A percentile compares a stretch with the other conserved stretches of the same genome.
Evolutionary conservation across 139 green algal species (phyloP).

Genomic region (Tetraselmis striata): DNA sequence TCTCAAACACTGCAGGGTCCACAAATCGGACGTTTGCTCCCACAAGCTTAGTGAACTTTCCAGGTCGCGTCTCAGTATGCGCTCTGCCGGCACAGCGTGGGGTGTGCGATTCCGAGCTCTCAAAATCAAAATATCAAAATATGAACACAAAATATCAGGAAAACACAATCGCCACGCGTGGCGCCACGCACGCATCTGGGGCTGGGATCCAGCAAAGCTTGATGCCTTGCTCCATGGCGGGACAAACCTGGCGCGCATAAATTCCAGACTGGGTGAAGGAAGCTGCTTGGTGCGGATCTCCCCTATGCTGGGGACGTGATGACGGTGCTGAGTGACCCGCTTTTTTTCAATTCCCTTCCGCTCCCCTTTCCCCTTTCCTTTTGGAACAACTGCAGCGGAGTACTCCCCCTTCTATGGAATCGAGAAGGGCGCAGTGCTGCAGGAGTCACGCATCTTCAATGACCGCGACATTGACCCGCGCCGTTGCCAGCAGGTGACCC

Average conservation of each 20-base stretch:
- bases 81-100: too few species aligned
- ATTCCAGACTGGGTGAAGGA: neutral
- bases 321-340: neutral
- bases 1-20: too few species aligned
- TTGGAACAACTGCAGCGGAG: constrained; percentile 66
- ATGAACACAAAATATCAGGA: too few species aligned
- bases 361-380: neutral
- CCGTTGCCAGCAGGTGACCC: constrained; percentile 79
- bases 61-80: too few species aligned
- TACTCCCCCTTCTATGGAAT: constrained; percentile 99
- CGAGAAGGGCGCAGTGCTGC: constrained; percentile 96
- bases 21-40: too few species aligned
- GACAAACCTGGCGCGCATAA: neutral
- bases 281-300: neutral
- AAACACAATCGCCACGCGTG: too few species aligned
- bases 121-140: too few species aligned
- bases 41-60: too few species aligned
- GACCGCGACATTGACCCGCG: constrained; percentile 87
- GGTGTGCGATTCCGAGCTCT: too few species aligned
- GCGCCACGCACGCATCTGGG: too few species aligned
- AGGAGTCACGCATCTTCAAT: constrained; percentile 94
- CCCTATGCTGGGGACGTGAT: neutral
- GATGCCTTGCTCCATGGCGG: neutral
- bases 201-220: neutral
- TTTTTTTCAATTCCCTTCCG: neutral